Percentiles rank a stretch among this genome's conserved stretches.
phyloP scores from a whole-genome alignment of 176 grass and related monocot species.

The Aegilops tauschii region DNA sequence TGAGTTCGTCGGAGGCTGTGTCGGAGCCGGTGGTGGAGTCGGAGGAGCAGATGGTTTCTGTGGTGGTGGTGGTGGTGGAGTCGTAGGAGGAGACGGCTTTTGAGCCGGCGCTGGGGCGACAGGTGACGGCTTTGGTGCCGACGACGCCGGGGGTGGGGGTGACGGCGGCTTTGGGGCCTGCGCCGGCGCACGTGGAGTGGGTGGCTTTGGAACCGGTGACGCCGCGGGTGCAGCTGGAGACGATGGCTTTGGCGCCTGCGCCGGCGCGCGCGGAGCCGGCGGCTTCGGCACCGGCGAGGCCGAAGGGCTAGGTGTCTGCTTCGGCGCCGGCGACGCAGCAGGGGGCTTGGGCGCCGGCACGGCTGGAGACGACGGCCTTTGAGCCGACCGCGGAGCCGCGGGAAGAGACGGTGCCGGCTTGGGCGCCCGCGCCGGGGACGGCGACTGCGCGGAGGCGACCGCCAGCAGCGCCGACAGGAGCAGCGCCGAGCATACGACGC shows the following conservation, averaged over 20 bases:
- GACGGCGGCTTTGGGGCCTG: too few species aligned
- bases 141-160: too few species aligned
- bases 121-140: too few species aligned
- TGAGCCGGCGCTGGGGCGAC: too few species aligned
- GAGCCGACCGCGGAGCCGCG: background rate
- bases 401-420: background rate
- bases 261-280: background rate
- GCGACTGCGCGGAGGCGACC: conserved; percentile 22
- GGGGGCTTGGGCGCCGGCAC: background rate
- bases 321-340: background rate
- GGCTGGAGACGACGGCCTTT: background rate
- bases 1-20: too few species aligned
- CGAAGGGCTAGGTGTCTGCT: background rate
- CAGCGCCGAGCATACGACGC: conserved; percentile 18
- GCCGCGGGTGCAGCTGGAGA: background rate
- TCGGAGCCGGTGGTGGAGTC: too few species aligned
- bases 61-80: too few species aligned
- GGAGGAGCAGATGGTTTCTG: too few species aligned
- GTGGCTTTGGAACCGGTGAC: too few species aligned
- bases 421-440: background rate
- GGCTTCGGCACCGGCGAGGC: background rate
- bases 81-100: too few species aligned
- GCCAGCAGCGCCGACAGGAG: conserved; percentile 3
- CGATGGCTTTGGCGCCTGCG: background rate
- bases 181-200: too few species aligned